Evolutionary conservation across 1,139 yeast species (phyloP), one percentile per base, ranked within the genome.

Genomic region (Debaryomyces psychrophilus): DNA sequence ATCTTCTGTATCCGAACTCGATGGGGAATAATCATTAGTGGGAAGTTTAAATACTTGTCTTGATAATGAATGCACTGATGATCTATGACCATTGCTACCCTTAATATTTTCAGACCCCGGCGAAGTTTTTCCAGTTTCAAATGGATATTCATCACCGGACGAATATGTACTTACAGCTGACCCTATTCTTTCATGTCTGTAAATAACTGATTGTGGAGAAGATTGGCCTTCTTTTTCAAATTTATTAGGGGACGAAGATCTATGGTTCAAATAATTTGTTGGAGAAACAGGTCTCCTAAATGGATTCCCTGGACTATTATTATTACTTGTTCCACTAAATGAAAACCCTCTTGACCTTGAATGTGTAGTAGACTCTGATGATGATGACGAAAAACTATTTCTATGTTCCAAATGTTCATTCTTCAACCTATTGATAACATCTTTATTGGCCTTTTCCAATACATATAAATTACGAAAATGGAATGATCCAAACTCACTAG

Each of bases 361-460:
- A 4, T 57, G 47, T 3, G 77, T 70, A 0, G 74, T 65, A 0
- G 75, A 68, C 15, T 75, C 79, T 1, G 77, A 70, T 3, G 79
- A 72, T 1, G 76, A 66, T 6, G 73, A 66, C 14, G 82, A 71
- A 48, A 68, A 68, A 51, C 78, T 73, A 48, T 64, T 64, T 20
- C 79, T 52, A 52, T 74, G 80, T 53, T 84, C 88, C 51, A 84
- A 56, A 65, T 89, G 96, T 74, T 93, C 98, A 39, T 77, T 84
- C 59, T 90, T 88, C 58, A 95, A 77, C 52, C 96, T 72, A 59
- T 88, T 88, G 49, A 95, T 89, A 12, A 89, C 92, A 65, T 92
- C 98, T 61, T 89, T 90, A 60, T 95, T 95, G 14, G 97, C 98
- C 59, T 87, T 88, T 57, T 93, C 99, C 51, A 95, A 74, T 4